A percentile compares a stretch with the other conserved stretches of the same genome.
Conservation (phyloP, 176 grass and related monocot genomes). For the Panicum miliaceum region DNA sequence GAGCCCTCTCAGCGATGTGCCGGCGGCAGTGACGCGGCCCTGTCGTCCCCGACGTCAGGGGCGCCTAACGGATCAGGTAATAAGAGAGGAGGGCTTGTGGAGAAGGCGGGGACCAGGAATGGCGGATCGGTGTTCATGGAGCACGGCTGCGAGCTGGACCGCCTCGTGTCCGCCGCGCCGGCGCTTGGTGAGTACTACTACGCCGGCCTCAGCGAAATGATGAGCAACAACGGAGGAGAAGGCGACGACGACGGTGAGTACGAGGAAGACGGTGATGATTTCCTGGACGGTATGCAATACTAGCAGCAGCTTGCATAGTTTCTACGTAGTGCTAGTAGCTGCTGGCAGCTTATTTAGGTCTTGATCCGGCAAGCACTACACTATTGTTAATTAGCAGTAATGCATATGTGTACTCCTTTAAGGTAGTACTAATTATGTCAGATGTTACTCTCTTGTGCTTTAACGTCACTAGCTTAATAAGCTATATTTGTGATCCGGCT, state of each 20-base stretch:
- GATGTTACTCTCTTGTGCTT: not conserved
- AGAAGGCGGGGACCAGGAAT: slow-evolving; percentile 49
- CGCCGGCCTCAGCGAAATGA: slow-evolving; percentile 51
- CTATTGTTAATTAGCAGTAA: slow-evolving; percentile 13
- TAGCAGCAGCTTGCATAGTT: slow-evolving; percentile 35
- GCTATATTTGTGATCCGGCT: slow-evolving; percentile 7
- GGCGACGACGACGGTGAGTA: slow-evolving; percentile 64
- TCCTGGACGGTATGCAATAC: slow-evolving; percentile 71
- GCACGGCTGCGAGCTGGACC: slow-evolving; percentile 37
- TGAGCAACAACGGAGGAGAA: slow-evolving; percentile 52
- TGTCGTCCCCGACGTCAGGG: slow-evolving; percentile 15
- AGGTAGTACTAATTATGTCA: slow-evolving; percentile 14
- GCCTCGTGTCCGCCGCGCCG: slow-evolving; percentile 21
- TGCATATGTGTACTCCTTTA: slow-evolving; percentile 35
- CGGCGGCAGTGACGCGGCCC: not conserved
- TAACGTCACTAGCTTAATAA: not conserved
- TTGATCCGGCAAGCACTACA: slow-evolving; percentile 40
- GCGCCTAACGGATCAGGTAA: slow-evolving; percentile 33
- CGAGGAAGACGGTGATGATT: slow-evolving; percentile 54
- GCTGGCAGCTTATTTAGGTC: slow-evolving; percentile 17
- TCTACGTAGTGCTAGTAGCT: slow-evolving; percentile 27
- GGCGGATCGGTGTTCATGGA: slow-evolving; percentile 42
- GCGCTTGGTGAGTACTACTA: slow-evolving; percentile 55
- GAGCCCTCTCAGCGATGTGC: not conserved
- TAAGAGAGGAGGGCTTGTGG: slow-evolving; percentile 14